phyloP scores from a whole-genome alignment of 78 protist genomes.

The Isochrysis galbana region DNA sequence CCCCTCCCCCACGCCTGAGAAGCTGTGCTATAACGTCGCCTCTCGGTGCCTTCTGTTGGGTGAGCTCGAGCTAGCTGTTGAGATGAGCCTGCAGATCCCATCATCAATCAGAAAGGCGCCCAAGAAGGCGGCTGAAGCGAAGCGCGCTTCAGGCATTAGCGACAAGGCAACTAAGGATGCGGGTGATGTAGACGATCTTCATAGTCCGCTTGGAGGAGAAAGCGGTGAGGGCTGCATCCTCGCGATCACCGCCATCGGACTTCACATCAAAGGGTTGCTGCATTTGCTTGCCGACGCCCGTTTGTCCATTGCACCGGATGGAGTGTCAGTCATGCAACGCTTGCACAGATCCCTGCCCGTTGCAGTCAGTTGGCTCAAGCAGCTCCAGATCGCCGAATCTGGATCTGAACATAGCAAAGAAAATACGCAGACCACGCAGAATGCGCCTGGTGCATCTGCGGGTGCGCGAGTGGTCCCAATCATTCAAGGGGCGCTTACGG shows the following conservation, averaged over 20 bases:
- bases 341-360: background rate
- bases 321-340: background rate
- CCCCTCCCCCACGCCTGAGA: background rate
- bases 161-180: background rate
- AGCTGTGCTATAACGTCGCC: constrained; percentile 9
- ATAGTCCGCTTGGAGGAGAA: background rate
- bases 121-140: background rate
- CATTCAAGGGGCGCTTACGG: background rate
- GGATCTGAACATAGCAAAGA: background rate
- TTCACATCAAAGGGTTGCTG: background rate
- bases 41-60: background rate
- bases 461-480: background rate
- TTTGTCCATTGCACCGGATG: background rate
- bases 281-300: no score
- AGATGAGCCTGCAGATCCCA: background rate
- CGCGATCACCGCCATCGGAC: background rate
- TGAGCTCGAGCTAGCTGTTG: background rate
- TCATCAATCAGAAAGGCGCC: background rate
- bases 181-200: background rate
- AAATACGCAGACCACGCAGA: background rate
- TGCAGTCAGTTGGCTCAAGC: background rate
- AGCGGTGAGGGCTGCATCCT: background rate
- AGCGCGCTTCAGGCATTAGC: background rate
- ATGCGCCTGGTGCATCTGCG: background rate
- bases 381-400: background rate